Base-by-base conservation (phyloP, 352 stramenopile species). In the Pythium pectinolyticum region DNA sequence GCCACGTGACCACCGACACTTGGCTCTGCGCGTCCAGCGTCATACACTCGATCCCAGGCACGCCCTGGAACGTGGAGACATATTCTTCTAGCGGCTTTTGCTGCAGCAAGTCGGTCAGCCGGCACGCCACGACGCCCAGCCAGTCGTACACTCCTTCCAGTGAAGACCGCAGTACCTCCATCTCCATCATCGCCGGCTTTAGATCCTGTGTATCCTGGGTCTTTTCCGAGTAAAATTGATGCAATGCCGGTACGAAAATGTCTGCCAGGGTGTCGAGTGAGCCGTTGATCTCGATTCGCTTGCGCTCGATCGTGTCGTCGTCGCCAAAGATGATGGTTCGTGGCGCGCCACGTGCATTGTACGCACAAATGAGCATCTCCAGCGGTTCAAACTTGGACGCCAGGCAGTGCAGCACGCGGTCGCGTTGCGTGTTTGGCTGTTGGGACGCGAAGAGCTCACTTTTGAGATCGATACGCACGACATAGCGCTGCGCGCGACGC, bases 301-400 rank as follows among this genome's bases (percentile, higher is more conserved):
- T 75, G 25, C 86, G 82, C 57, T 78, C 70, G 34, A 89, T 65
- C 25, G 76, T 68, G 61, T 88, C 73, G 49, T 90, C 82, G 35
- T 92, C 80, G 30, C 68, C 81, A 49, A 95, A 91, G 62, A 85
- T 70, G 39, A 93, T 78, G 15, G 84, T 93, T 39, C 81, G 77
- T 28, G 71, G 57, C 2, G 70, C 67, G 0, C 86, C 86, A n/a
- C 79, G 73, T 20, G 82, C 70, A 37, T 88, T 93, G 57, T 80
- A 87, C 24, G 86, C 84, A 41, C 75, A 88, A 34, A 95, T n/a
- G 17, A 93, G 57, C 80, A 95, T 91, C 51, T 84, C 75, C 9
- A 92, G 45, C 25, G 80, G 69, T 27, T 75, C 56, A 28, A 94
- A 71, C 45, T 78, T 84, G 35, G 63, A 74, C 12, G 61, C 70